Evolutionary conservation across 768 basidiomycete species (phyloP), one percentile per base, ranked within the genome.

Genomic region (Stropharia rugosoannulata): DNA sequence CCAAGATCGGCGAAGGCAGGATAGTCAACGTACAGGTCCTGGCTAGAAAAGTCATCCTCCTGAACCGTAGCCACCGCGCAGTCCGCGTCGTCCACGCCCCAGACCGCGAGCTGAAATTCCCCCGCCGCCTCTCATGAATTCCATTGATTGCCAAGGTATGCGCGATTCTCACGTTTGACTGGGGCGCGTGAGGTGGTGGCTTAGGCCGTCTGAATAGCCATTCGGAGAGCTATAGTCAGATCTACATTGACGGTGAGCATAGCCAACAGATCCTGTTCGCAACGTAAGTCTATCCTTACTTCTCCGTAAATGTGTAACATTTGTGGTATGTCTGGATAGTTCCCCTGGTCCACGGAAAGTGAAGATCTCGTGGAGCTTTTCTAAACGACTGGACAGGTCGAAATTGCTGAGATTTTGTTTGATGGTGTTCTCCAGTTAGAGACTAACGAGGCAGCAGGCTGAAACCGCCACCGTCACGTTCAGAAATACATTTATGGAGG

Each of bases 291-390:
- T 57, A 32, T n/a, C 47, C 19, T n/a, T 35, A 22, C 11, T 43
- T 12, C 18, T 5, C 37, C 35, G n/a, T 15, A 54, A 2, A 36
- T 29, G 49, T 19, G 53, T n/a, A 13, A 55, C 22, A 36, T 45
- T 13, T 37, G 10, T 36, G 9, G 41, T 40, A 19, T 47, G 25
- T 35, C 19, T 46, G 3, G 49, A 8, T 60, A 98, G 96, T 73
- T 99, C n/a, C 96, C 96, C 1, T 99, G 95, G 95, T 98, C 96
- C 8, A 99, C 96, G 43, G 95, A 95, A 5, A 98, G 98, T 69
- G 96, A 99, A 69, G 96, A 99, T 69, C 76, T 99, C 42, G 95
- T 99, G 19, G 96, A 99, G 73, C 73, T 99, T 16, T 99, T 99
- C 64, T 95, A 98, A 76, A 99, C 96, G 35, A 97, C 95, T 0